Evolutionary conservation across 1,284 basidiomycete genomes (phyloP).

Genomic region (Tylopilus sp.): DNA sequence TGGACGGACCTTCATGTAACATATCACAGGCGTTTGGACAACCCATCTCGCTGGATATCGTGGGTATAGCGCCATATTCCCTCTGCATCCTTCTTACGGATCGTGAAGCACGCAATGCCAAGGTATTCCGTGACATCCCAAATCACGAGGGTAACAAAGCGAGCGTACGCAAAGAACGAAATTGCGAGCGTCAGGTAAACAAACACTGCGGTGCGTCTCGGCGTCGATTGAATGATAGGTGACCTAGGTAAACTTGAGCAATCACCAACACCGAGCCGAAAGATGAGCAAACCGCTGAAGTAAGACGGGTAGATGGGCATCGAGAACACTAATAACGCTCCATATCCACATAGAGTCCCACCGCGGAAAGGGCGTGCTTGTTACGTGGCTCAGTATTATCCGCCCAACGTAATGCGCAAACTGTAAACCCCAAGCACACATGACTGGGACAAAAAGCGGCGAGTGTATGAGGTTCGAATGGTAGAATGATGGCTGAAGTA

Average conservation of each 20-base stretch:
- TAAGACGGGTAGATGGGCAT: conserved; percentile 74
- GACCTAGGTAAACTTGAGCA: conserved; percentile 37
- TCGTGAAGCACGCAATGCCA: conserved; percentile 88
- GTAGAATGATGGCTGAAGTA: conserved; percentile 60
- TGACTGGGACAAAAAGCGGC: conserved; percentile 79
- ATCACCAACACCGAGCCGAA: neutral
- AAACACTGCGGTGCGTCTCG: conserved; percentile 57
- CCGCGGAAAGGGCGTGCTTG: conserved; percentile 78
- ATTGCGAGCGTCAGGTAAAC: conserved; percentile 67
- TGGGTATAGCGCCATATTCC: conserved; percentile 64
- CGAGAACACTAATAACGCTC: conserved; percentile 74
- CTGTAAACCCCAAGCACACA: conserved; percentile 86
- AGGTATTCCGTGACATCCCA: conserved; percentile 83
- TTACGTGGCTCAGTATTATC: conserved; percentile 93
- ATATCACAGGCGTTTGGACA: conserved; percentile 22
- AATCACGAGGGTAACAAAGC: conserved; percentile 81
- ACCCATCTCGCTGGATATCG: conserved; percentile 26
- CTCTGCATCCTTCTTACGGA: conserved; percentile 72
- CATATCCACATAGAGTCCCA: conserved; percentile 88
- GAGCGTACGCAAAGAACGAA: conserved; percentile 69
- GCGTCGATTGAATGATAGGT: conserved; percentile 67
- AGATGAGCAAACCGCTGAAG: conserved; percentile 52
- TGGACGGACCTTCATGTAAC: neutral
- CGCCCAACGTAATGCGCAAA: conserved; percentile 86
- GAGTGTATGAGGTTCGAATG: conserved; percentile 58